Base-by-base conservation (phyloP, 192 early-diverging fungal species). In the Spizellomyces sp. region DNA sequence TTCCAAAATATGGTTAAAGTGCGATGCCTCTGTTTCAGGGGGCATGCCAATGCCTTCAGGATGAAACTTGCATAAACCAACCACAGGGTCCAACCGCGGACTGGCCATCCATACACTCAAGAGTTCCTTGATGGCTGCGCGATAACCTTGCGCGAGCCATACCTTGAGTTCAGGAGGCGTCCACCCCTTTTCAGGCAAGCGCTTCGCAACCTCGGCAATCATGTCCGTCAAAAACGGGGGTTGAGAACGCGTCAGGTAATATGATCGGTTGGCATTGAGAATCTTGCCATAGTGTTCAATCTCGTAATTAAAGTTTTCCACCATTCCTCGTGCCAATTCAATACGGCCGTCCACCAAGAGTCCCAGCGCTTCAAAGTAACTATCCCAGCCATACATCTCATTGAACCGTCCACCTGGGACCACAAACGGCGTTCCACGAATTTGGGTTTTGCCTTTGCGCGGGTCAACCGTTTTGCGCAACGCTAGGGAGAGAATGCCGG, bases 371-470 rank as follows among this genome's bases (percentile, higher is more conserved):
- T 96, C 95, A 83, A 98, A 98, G 77, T 96, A 96, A 19, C 66
- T 72, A 77, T 99, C 98, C 98, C 98, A 99, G 0, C 95, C 96
- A 78, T 99, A 99, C 90, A 96, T 96, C 80, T 99, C 98, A 77
- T 98, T 99, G 83, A 98, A 99, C 9, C 98, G 88, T 15, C 98
- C 98, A 12, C 98, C 98, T 0, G 96, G 98, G 0, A 99, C 96
- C 14, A 97, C 93, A 75, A 99, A 99, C 0, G 95, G 94, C 19
- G 95, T 88, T 2, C 84, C 81, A 21, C 79, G 68, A 44, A 79
- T 75, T 50, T 70, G 71, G 9, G 67, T 56, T 36, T 77, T 58
- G 10, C 64, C 62, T n/a, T 60, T 73, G 9, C n/a, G 21, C 2
- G 74, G 55, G 43, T 83, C 77, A 9, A 45, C 56, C 9, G 64